These are phyloP conservation scores for Cupressus sempervirens DNA, from an alignment of 75 land plant species.

Conservation along the genomic window DNA sequence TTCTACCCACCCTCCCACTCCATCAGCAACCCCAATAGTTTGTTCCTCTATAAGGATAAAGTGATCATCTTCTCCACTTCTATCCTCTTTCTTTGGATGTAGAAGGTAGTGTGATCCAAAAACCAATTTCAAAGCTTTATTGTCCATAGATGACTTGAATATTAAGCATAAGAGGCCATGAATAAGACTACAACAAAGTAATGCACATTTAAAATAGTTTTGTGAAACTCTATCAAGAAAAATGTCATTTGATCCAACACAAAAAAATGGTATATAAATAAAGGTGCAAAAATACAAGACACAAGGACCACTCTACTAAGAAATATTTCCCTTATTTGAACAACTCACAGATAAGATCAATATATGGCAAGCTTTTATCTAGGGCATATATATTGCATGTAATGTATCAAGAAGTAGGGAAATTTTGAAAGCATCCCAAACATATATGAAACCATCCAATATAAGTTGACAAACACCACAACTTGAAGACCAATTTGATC, in stretches of 20 bases:
- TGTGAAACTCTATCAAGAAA: not conserved
- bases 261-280: not conserved
- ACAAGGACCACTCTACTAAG: not conserved
- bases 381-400: not conserved
- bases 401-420: no score
- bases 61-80: no score
- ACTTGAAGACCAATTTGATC: not conserved
- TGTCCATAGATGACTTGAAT: conserved; percentile 36
- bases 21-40: no score
- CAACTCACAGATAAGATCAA: not conserved
- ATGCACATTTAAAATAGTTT: not conserved
- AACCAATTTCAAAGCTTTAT: conserved; percentile 50
- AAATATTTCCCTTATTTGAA: not conserved
- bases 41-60: no score
- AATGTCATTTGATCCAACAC: not conserved
- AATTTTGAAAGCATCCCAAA: not conserved
- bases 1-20: no score
- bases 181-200: not conserved
- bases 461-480: not conserved
- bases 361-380: not conserved
- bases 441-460: not conserved
- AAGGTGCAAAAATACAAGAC: not conserved
- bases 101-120: conserved; percentile 89
- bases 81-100: conserved; percentile 81
- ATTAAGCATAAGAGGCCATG: conserved; percentile 6